Evolutionary conservation across 1,284 basidiomycete species (phyloP).

Genomic region (Ceratobasidium sp.): DNA sequence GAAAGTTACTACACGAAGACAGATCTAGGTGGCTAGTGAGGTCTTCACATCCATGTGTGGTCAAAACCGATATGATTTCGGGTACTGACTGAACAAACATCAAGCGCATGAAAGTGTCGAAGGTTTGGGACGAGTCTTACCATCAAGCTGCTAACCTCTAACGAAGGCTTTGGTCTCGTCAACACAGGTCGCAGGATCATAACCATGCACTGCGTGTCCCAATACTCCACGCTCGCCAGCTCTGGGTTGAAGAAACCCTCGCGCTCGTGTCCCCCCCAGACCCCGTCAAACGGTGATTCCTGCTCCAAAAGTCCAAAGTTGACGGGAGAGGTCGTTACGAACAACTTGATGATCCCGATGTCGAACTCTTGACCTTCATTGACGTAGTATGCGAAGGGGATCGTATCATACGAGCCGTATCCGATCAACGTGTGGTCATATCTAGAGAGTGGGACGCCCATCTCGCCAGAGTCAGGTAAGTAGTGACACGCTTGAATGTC

Average conservation of each 20-base stretch:
- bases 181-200: not conserved
- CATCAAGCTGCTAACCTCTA: too few species aligned
- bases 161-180: not conserved
- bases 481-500: too few species aligned
- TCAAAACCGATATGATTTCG: too few species aligned
- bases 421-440: not conserved
- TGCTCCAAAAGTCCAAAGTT: not conserved
- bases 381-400: not conserved
- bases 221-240: not conserved
- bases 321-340: not conserved
- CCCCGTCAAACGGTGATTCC: not conserved
- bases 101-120: too few species aligned
- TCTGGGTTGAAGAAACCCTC: too few species aligned
- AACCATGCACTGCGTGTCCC: slow-evolving; percentile 3
- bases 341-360: slow-evolving; percentile 28
- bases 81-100: too few species aligned
- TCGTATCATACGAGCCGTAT: not conserved
- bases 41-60: too few species aligned
- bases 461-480: too few species aligned
- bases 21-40: too few species aligned
- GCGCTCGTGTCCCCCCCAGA: not conserved
- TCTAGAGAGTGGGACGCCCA: too few species aligned
- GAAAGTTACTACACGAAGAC: too few species aligned
- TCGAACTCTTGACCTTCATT: not conserved
- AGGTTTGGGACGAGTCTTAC: too few species aligned